Evolutionary conservation across 306 rosid genomes (phyloP).

Genomic region (Dryas octopetala): DNA sequence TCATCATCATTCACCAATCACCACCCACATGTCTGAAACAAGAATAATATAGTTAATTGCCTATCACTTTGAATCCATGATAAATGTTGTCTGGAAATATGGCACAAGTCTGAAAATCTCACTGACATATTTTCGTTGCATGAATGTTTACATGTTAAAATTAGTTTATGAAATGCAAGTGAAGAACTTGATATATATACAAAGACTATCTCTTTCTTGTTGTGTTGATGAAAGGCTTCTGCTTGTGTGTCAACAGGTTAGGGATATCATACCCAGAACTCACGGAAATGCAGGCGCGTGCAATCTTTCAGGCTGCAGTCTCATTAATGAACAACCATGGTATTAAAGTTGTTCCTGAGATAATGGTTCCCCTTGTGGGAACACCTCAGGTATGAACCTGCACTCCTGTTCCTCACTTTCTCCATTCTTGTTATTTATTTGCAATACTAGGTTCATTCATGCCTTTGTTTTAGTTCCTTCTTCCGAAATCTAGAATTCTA

Average conservation of each 20-base stretch:
- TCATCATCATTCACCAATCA: no score
- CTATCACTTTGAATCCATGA: neutral
- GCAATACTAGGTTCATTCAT: neutral
- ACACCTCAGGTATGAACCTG: conserved; percentile 74
- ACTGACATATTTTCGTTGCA: neutral
- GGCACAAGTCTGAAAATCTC: neutral
- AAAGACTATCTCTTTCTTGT: conserved; percentile 2
- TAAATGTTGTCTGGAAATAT: neutral
- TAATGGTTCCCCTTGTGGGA: conserved; percentile 98
- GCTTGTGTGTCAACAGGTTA: conserved; percentile 49
- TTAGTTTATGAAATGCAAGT: neutral
- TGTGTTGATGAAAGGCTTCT: conserved; percentile 24
- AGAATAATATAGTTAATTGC: neutral
- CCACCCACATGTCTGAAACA: no score
- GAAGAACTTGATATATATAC: neutral
- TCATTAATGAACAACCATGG: conserved; percentile 68
- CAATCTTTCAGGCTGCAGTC: conserved; percentile 88
- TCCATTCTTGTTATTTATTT: conserved; percentile 6
- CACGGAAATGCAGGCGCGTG: conserved; percentile 94
- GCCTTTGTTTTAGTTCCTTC: neutral
- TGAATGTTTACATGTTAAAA: neutral
- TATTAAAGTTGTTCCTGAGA: conserved; percentile 77
- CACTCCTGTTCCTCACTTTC: neutral
- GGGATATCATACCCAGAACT: conserved; percentile 95
- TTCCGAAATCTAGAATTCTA: no score